A percentile compares a stretch with the other conserved stretches of the same genome.
These are phyloP conservation scores for Eucalyptus curtisii DNA, from an alignment of 345 rosid genomes.

Conservation along the genomic window DNA sequence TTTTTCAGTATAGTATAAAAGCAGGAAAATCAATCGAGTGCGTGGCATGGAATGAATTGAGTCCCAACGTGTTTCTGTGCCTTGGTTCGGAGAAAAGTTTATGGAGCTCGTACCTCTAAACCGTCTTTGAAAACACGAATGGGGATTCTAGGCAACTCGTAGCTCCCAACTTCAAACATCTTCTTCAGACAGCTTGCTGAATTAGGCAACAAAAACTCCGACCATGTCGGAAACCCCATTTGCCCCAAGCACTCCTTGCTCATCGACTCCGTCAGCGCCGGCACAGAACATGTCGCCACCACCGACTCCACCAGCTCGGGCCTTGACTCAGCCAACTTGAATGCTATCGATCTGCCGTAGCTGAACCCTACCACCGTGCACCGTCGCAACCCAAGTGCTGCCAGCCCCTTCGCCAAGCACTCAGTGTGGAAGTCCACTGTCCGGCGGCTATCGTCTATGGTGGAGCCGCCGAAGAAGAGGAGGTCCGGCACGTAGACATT, in stretches of 20 bases:
- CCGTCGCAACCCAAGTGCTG: constrained; percentile 15
- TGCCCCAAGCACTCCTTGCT: background rate
- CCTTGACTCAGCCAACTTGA: constrained; percentile 23
- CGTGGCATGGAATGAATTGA: background rate
- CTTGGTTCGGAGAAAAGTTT: background rate
- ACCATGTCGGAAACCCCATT: constrained; percentile 13
- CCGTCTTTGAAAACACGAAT: background rate
- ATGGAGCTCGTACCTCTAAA: constrained; percentile 10
- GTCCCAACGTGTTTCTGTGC: background rate
- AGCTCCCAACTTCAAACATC: background rate
- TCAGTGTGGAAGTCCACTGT: constrained; percentile 27
- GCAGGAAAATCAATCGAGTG: background rate
- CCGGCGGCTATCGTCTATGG: constrained; percentile 7
- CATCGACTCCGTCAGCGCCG: constrained; percentile 22
- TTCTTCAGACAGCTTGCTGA: background rate
- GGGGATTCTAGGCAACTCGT: constrained; percentile 3
- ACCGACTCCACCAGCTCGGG: constrained; percentile 27
- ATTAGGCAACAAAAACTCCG: constrained; percentile 20
- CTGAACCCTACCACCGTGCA: constrained; percentile 30
- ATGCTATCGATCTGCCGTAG: constrained; percentile 32
- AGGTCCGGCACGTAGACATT: constrained; percentile 39
- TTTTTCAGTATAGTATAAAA: background rate
- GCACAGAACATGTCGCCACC: constrained; percentile 10
- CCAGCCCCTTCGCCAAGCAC: constrained; percentile 22
- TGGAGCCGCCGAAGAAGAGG: constrained; percentile 34